Evolutionary conservation across 805 yeast species (phyloP).

Genomic region (Tetrapisispora fleetii): DNA sequence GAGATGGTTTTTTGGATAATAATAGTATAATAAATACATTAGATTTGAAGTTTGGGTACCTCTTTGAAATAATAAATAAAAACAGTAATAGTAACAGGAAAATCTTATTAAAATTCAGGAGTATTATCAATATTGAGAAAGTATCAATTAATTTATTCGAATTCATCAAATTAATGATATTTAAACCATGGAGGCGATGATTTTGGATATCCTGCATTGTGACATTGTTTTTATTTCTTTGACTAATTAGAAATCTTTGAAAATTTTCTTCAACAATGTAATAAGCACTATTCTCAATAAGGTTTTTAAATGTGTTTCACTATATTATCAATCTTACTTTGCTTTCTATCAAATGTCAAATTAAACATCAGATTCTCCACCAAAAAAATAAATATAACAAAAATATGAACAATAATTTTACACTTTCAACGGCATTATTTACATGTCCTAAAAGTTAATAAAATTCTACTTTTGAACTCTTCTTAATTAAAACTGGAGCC

Average conservation of each 20-base stretch:
- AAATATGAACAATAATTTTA: too few relatives aligned
- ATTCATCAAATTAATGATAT: conserved; percentile 1
- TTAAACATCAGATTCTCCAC: too few relatives aligned
- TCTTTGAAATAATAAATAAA: conserved; percentile 21
- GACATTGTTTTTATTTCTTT: neutral
- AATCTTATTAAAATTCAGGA: conserved; percentile 25
- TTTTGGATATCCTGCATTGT: neutral
- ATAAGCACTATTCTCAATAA: too few relatives aligned
- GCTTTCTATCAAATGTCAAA: too few relatives aligned
- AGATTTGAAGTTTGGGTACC: conserved; percentile 21
- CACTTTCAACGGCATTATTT: too few relatives aligned
- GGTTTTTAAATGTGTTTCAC: too few relatives aligned
- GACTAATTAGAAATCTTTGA: neutral
- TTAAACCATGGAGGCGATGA: neutral
- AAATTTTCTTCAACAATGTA: too few relatives aligned
- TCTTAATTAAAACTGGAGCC: too few relatives aligned
- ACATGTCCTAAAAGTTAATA: too few relatives aligned
- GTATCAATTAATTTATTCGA: conserved; percentile 27
- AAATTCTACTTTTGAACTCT: too few relatives aligned
- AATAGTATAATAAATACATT: conserved; percentile 21
- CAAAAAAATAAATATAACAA: too few relatives aligned
- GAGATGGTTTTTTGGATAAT: conserved; percentile 20
- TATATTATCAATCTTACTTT: too few relatives aligned
- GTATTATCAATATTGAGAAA: conserved; percentile 24
- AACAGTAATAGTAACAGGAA: conserved; percentile 18